Conservation (phyloP, 176 grass and related monocot genomes). For the Aechmea fasciata region DNA sequence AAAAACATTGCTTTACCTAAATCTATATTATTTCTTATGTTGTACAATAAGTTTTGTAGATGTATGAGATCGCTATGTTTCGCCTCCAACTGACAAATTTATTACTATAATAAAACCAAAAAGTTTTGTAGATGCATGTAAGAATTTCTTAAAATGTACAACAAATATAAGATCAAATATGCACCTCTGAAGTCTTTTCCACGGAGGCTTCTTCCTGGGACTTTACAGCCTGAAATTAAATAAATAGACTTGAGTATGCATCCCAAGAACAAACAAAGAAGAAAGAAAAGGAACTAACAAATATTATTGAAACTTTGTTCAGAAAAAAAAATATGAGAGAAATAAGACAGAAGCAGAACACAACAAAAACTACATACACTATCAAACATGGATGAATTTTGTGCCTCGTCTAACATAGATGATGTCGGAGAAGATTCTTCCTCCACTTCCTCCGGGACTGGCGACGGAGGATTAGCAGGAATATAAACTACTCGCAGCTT, state of each 20-base stretch:
- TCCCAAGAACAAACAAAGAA: not conserved
- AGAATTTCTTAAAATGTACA: constrained; percentile 3
- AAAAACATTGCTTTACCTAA: no score
- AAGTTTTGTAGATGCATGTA: not conserved
- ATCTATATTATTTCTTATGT: no score
- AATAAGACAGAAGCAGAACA: constrained; percentile 12
- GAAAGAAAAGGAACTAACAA: not conserved
- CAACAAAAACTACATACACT: constrained; percentile 30
- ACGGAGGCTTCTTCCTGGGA: constrained; percentile 30
- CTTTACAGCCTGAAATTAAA: constrained; percentile 42
- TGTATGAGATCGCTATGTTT: no score
- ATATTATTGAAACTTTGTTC: constrained; percentile 6
- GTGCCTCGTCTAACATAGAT: constrained; percentile 40
- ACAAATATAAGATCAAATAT: constrained; percentile 19
- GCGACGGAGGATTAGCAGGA: constrained; percentile 86
- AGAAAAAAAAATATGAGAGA: constrained; percentile 6
- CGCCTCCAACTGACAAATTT: not conserved
- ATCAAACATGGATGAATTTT: constrained; percentile 29
- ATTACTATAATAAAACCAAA: not conserved
- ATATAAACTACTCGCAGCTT: constrained; percentile 84
- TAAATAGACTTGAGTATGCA: not conserved
- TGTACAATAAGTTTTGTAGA: no score
- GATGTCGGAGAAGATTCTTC: constrained; percentile 45
- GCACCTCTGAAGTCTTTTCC: constrained; percentile 47
- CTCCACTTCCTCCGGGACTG: constrained; percentile 80